phyloP scores from a whole-genome alignment of 1,284 basidiomycete genomes.

The Rhodotorula sp. region DNA sequence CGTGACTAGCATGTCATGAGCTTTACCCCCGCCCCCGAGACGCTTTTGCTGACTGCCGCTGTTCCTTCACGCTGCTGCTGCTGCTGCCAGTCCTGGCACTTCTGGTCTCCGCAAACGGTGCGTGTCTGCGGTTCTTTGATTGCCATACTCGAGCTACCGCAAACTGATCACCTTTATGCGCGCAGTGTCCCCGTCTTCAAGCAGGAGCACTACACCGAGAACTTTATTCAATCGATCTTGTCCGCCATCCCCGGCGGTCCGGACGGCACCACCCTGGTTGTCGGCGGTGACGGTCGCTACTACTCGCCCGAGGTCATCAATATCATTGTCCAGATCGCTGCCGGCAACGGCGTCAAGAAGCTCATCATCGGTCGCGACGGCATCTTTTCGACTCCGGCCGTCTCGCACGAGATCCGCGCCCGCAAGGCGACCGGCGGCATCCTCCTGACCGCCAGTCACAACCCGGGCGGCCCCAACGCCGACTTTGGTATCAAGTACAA shows the following conservation, averaged over 20 bases:
- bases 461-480: constrained; percentile 93
- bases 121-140: constrained; percentile 28
- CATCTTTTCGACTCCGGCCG: constrained; percentile 95
- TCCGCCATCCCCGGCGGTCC: constrained; percentile 78
- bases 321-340: constrained; percentile 46
- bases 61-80: neutral
- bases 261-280: constrained; percentile 73
- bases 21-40: no score
- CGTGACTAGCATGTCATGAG: no score
- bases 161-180: constrained; percentile 12
- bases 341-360: constrained; percentile 63
- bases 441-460: constrained; percentile 95
- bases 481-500: constrained; percentile 99
- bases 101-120: constrained; percentile 90
- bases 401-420: constrained; percentile 90
- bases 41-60: no score
- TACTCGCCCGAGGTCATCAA: constrained; percentile 68
- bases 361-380: constrained; percentile 85
- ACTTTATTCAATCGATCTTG: constrained; percentile 94
- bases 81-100: constrained; percentile 64
- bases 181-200: constrained; percentile 87
- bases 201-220: constrained; percentile 86
- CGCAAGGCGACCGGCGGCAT: constrained; percentile 97
- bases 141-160: neutral
- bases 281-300: constrained; percentile 96